Percentiles rank a stretch among this genome's conserved stretches.
Evolutionary conservation across 2,329 filamentous ascomycete species (phyloP).

Genomic region (Fusarium tuaranense): DNA sequence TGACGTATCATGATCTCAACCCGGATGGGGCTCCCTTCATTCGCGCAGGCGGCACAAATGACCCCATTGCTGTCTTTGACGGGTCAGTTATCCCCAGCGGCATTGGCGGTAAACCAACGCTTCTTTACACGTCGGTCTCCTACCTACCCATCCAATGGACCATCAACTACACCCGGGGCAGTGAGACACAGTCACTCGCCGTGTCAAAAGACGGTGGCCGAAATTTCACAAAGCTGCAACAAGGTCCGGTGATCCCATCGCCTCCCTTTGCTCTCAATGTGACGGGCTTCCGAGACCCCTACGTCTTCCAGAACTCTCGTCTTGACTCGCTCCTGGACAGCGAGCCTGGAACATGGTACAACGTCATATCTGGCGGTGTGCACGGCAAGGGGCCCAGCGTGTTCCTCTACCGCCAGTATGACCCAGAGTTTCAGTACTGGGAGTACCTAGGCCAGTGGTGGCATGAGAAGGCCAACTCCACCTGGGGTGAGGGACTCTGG

Average conservation of each 20-base stretch:
- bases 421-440: constrained; percentile 40
- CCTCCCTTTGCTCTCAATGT: constrained; percentile 40
- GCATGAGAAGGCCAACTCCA: constrained; percentile 53
- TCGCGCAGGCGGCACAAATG: constrained; percentile 48
- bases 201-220: constrained; percentile 52
- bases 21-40: constrained; percentile 57
- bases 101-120: constrained; percentile 56
- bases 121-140: constrained; percentile 58
- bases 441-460: constrained; percentile 45
- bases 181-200: constrained; percentile 59
- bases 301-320: constrained; percentile 36
- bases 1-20: constrained; percentile 53
- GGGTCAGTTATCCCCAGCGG: constrained; percentile 57
- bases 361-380: constrained; percentile 36
- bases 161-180: constrained; percentile 57
- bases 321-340: constrained; percentile 35
- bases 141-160: constrained; percentile 60
- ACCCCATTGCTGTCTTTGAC: constrained; percentile 54
- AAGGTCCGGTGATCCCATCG: constrained; percentile 35
- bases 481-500: constrained; percentile 50
- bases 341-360: constrained; percentile 36
- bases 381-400: constrained; percentile 37
- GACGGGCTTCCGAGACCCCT: constrained; percentile 41
- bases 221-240: constrained; percentile 39
- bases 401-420: constrained; percentile 41